These are phyloP conservation scores for Streptanthus diversifolius DNA, from an alignment of 345 rosid species.

Conservation along the genomic window DNA sequence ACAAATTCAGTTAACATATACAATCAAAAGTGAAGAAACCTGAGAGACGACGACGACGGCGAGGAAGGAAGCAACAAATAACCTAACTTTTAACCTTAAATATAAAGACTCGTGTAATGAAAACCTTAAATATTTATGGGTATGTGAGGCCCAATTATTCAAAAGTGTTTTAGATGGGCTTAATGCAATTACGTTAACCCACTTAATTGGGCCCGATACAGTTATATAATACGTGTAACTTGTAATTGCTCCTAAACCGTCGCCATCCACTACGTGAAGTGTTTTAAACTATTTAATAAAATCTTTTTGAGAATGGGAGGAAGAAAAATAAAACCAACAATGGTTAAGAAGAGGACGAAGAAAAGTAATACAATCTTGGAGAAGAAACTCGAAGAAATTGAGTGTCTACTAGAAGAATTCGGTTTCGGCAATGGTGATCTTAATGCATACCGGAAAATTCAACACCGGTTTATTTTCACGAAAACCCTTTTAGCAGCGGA, in stretches of 20 bases:
- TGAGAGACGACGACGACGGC: slow-evolving; percentile 8
- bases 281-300: too few relatives aligned
- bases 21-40: neutral
- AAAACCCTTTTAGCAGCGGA: slow-evolving; percentile 23
- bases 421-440: neutral
- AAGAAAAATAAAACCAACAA: neutral
- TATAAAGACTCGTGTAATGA: too few relatives aligned
- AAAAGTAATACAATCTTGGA: slow-evolving; percentile 9
- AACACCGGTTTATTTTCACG: slow-evolving; percentile 14
- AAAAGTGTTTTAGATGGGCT: too few relatives aligned
- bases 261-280: too few relatives aligned
- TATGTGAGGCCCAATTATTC: too few relatives aligned
- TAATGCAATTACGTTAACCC: too few relatives aligned
- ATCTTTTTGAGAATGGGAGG: too few relatives aligned
- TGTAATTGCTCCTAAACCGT: too few relatives aligned
- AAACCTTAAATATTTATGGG: too few relatives aligned
- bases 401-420: neutral
- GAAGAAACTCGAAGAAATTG: slow-evolving; percentile 30
- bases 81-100: neutral
- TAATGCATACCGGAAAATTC: neutral
- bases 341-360: neutral
- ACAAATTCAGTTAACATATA: neutral
- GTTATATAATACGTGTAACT: too few relatives aligned
- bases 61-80: neutral
- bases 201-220: too few relatives aligned